phyloP scores from a whole-genome alignment of 345 rosid species.

The Hibiscus syriacus region DNA sequence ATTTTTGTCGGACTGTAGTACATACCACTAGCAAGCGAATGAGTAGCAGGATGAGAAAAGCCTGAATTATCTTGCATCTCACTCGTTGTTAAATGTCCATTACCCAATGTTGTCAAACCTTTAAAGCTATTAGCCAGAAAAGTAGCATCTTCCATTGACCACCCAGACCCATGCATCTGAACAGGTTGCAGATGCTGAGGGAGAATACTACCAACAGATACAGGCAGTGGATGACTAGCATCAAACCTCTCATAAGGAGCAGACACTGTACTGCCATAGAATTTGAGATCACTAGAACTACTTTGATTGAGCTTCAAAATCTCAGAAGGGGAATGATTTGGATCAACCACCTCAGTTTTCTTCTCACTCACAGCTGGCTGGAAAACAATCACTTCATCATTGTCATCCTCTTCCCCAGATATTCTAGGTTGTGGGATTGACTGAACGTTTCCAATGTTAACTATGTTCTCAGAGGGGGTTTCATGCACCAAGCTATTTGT shows the following conservation, averaged over 20 bases:
- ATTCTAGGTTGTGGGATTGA: constrained; percentile 29
- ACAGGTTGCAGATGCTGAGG: constrained; percentile 39
- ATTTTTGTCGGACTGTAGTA: constrained; percentile 39
- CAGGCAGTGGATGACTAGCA: constrained; percentile 27
- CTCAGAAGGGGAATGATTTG: constrained; percentile 32
- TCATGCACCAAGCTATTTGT: constrained; percentile 29
- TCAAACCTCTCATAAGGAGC: constrained; percentile 34
- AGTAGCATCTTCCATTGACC: constrained; percentile 47
- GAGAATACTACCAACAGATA: constrained; percentile 35
- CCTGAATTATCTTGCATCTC: constrained; percentile 43
- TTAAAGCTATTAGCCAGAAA: constrained; percentile 53
- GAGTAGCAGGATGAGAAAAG: constrained; percentile 28
- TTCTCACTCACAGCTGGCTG: constrained; percentile 79
- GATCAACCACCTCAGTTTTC: constrained; percentile 36
- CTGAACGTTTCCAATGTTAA: constrained; percentile 22
- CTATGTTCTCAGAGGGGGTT: constrained; percentile 23
- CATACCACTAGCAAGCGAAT: constrained; percentile 27
- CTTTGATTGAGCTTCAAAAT: constrained; percentile 35
- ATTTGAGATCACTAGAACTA: constrained; percentile 34
- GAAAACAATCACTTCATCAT: constrained; percentile 93
- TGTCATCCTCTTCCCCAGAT: constrained; percentile 61
- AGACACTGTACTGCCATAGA: constrained; percentile 29
- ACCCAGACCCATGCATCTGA: constrained; percentile 39
- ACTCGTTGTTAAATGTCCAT: constrained; percentile 46
- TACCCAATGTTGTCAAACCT: constrained; percentile 41